phyloP scores from a whole-genome alignment of 2,329 filamentous ascomycete species.

The Calonectria fujianensis region DNA sequence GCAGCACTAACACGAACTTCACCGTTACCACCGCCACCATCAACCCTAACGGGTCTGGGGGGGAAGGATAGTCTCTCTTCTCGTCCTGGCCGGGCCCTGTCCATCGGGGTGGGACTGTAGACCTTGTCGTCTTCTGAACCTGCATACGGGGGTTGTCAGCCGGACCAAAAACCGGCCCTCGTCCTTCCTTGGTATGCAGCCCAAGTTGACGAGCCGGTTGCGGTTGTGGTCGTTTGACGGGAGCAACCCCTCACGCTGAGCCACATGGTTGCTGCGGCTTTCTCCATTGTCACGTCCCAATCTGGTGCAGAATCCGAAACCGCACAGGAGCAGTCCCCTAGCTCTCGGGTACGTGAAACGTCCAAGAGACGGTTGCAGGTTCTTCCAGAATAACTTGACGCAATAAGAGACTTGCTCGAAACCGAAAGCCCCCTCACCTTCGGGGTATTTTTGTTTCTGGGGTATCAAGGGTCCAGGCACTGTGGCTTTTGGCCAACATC shows the following conservation, averaged over 20 bases:
- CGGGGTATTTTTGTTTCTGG: constrained; percentile 45
- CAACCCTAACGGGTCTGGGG: constrained; percentile 17
- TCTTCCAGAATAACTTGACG: constrained; percentile 55
- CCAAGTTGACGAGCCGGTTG: constrained; percentile 16
- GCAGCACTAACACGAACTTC: constrained; percentile 24
- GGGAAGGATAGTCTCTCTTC: constrained; percentile 14
- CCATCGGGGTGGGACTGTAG: constrained; percentile 38
- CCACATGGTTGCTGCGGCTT: neutral
- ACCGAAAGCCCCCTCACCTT: constrained; percentile 40
- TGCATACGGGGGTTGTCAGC: constrained; percentile 29
- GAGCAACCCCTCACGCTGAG: constrained; percentile 9
- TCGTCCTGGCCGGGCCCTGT: constrained; percentile 18
- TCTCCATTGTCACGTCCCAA: constrained; percentile 34
- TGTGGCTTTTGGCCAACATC: constrained; percentile 34
- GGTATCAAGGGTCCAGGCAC: constrained; percentile 46
- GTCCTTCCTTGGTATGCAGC: constrained; percentile 11
- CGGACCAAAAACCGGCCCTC: constrained; percentile 23
- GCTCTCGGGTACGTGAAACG: constrained; percentile 54
- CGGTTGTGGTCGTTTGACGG: neutral
- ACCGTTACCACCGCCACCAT: constrained; percentile 37
- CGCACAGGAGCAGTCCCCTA: constrained; percentile 44
- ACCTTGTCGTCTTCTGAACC: constrained; percentile 35
- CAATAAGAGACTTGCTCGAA: constrained; percentile 39
- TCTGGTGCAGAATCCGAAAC: constrained; percentile 48
- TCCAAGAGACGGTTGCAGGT: constrained; percentile 40